These are phyloP conservation scores for Diplogelasinospora grovesii DNA, from an alignment of 495 filamentous ascomycete species.

Conservation along the genomic window DNA sequence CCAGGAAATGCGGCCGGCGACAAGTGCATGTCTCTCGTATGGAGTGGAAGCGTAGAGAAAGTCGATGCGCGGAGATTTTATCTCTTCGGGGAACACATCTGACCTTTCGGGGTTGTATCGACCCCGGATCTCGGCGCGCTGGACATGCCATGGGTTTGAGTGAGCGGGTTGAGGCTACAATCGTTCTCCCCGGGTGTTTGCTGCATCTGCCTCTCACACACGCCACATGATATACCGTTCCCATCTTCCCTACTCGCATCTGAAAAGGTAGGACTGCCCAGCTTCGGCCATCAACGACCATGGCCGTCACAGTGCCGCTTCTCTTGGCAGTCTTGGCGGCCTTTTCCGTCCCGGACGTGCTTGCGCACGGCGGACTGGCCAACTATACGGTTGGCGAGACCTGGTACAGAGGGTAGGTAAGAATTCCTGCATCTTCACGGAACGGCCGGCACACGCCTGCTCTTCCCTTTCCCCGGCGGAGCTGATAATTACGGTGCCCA, in stretches of 20 bases:
- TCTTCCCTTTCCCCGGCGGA: neutral
- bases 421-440: neutral
- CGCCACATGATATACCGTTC: slow-evolving; percentile 12
- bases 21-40: neutral
- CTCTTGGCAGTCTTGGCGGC: slow-evolving; percentile 24
- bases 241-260: slow-evolving; percentile 1
- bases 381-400: slow-evolving; percentile 45
- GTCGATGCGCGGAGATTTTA: neutral
- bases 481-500: no score
- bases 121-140: neutral
- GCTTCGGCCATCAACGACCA: slow-evolving; percentile 1
- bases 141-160: no score
- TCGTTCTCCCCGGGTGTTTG: no score
- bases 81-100: neutral
- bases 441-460: neutral
- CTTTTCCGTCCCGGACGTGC: slow-evolving; percentile 16
- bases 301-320: slow-evolving; percentile 10
- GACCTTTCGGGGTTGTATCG: neutral
- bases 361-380: slow-evolving; percentile 38
- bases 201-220: no score
- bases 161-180: no score
- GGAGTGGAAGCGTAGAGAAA: neutral
- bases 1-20: neutral
- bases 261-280: neutral
- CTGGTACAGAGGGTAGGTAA: slow-evolving; percentile 39